phyloP scores from a whole-genome alignment of 352 stramenopile genomes.

The Phytophthora ramorum region DNA sequence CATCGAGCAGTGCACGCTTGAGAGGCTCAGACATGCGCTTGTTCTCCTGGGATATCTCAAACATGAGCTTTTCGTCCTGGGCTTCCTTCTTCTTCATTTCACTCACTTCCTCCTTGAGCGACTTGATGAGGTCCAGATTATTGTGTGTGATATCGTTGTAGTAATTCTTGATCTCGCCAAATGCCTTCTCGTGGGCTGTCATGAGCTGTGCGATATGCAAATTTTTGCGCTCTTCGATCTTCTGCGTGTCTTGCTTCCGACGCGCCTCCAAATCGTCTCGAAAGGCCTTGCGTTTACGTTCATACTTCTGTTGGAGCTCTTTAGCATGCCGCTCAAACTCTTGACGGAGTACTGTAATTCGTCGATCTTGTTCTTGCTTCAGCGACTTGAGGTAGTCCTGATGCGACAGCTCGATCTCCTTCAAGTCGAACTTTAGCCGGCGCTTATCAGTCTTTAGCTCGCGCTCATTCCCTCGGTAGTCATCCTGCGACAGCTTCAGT shows the following conservation, averaged over 20 bases:
- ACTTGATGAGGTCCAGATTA: slow-evolving; percentile 97
- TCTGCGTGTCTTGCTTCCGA: slow-evolving; percentile 86
- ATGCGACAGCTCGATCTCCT: slow-evolving; percentile 93
- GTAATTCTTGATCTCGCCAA: slow-evolving; percentile 97
- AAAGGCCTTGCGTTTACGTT: slow-evolving; percentile 81
- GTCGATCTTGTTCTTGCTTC: slow-evolving; percentile 93
- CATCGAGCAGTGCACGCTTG: slow-evolving; percentile 85
- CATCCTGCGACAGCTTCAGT: slow-evolving; percentile 92
- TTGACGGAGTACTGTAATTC: slow-evolving; percentile 91
- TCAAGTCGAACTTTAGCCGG: slow-evolving; percentile 89
- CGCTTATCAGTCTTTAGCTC: slow-evolving; percentile 92
- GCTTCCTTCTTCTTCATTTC: slow-evolving; percentile 96
- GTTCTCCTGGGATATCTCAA: slow-evolving; percentile 96
- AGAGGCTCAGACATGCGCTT: slow-evolving; percentile 95
- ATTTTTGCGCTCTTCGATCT: slow-evolving; percentile 95
- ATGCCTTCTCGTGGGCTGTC: slow-evolving; percentile 93
- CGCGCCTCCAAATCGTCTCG: slow-evolving; percentile 84
- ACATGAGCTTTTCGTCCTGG: slow-evolving; percentile 94
- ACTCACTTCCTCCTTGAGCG: slow-evolving; percentile 94
- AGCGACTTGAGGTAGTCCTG: slow-evolving; percentile 93
- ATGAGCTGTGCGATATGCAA: slow-evolving; percentile 93
- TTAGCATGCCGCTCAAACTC: slow-evolving; percentile 93
- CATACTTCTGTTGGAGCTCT: slow-evolving; percentile 91
- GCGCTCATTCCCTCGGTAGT: slow-evolving; percentile 86
- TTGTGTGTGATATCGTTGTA: slow-evolving; percentile 98